Evolutionary conservation across 2,329 filamentous ascomycete species (phyloP), one percentile per base, ranked within the genome.

Genomic region (Cladosporium sp.): DNA sequence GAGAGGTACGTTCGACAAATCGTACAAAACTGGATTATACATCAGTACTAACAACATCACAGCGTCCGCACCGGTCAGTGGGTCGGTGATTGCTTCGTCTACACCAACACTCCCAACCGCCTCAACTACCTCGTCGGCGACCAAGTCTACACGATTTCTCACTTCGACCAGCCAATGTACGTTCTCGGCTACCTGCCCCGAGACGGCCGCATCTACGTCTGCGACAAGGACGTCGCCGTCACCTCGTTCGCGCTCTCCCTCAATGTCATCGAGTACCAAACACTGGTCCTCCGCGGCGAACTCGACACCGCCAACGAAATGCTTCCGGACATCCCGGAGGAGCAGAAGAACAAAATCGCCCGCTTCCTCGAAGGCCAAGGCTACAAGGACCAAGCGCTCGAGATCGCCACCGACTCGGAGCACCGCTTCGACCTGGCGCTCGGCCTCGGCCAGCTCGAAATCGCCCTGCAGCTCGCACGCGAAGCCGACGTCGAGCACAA

Each of bases 61-160:
- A 89, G 85, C 57, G 90, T 97, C 45, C 87, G 89, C 58, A 96
- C 92, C 17, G 93, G 92, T 61, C 88, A 95, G 74, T 99, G 93
- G 93, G 88, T 99, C 51, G 93, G 93, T 56, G 93, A 99, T 74
- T 96, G 92, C 75, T 96, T 99, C 78, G 91, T 97, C 68, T 99
- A 97, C 79, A 96, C 93, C 50, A 97, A 95, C 78, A 88, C 81
- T 69, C 36, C 50, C 18, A 96, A 97, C 77, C 88, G 93, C 55
- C 78, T 99, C 54, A 97, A 97, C 77, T 97, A 97, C 74, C 83
- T 99, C 18, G 92, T 99, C 12, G 93, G 93, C 58, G 93, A 97
- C 72, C 91, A 97, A 73, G 95, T 90, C 12, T 96, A 97, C 77
- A 96, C 92, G 3, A 88, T 99, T 58, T 93, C 91, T 11, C 92